phyloP scores from a whole-genome alignment of 2,329 filamentous ascomycete genomes.

The Didymella pomorum region DNA sequence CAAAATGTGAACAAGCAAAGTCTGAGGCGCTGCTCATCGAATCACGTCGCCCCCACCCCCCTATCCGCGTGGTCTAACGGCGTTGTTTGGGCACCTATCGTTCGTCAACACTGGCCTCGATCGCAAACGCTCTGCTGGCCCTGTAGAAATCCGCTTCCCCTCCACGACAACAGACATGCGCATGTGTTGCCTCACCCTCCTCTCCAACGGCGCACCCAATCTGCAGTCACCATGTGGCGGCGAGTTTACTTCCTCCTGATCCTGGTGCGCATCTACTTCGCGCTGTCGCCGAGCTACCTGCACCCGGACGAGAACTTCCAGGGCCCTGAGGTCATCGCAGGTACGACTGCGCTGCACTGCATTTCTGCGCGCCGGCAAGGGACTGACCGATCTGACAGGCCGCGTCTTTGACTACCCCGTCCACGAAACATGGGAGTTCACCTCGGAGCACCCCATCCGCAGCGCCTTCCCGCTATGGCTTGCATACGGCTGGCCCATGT shows the following conservation, averaged over 20 bases:
- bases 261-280: slow-evolving; percentile 90
- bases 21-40: not conserved
- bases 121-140: slow-evolving; percentile 35
- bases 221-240: slow-evolving; percentile 76
- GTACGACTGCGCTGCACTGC: slow-evolving; percentile 56
- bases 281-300: slow-evolving; percentile 91
- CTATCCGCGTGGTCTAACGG: slow-evolving; percentile 15
- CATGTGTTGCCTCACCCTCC: slow-evolving; percentile 31
- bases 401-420: slow-evolving; percentile 93
- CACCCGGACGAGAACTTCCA: slow-evolving; percentile 99
- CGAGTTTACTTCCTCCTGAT: slow-evolving; percentile 85
- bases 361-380: slow-evolving; percentile 8
- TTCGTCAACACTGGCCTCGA: slow-evolving; percentile 14
- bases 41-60: slow-evolving; percentile 5
- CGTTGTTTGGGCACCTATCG: slow-evolving; percentile 21
- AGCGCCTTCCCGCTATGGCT: slow-evolving; percentile 98
- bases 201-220: slow-evolving; percentile 26
- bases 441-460: slow-evolving; percentile 83
- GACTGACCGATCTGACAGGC: slow-evolving; percentile 61
- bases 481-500: slow-evolving; percentile 92
- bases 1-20: slow-evolving; percentile 6
- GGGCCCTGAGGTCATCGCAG: slow-evolving; percentile 94
- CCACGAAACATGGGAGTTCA: slow-evolving; percentile 95
- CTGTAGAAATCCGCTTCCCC: slow-evolving; percentile 24
- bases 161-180: slow-evolving; percentile 42